Evolutionary conservation across 305 asterid species (phyloP), one percentile per base, ranked within the genome.

Genomic region (Rubia occidens): DNA sequence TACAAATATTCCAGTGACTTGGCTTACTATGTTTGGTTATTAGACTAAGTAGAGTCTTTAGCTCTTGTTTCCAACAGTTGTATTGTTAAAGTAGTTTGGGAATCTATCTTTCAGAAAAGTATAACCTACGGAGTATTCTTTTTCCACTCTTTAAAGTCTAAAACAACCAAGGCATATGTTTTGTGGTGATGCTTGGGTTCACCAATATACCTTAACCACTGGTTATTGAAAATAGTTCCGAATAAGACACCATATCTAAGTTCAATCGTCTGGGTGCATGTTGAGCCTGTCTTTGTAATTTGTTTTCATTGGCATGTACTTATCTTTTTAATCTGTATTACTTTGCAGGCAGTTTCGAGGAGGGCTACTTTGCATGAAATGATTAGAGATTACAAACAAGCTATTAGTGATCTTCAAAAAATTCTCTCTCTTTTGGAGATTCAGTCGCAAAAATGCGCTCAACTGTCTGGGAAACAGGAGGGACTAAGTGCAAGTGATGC

Each of bases 361-460:
- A 83, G 97, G 81, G 97, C 90, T 51, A 85, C 95, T 72, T 82
- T 94, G 76, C 88, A 87, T 77, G 97, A 87, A 85, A 82, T 82
- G 86, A 89, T 94, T 71, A 87, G 96, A 77, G 97, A 94, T 73
- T 91, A 94, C 78, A 87, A 80, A 78, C 91, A 87, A 75, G 93
- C 99, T 66, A 76, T 60, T 63, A 66, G 7, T 78, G 99, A 94
- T 86, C 82, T 86, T 67, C 83, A 85, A 81, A 94, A 75, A 74
- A 73, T 94, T 71, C 53, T 88, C 71, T 75, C 84, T 79, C 89
- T 94, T 78, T 87, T 89, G 72, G 91, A 80, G 77, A 83, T 72
- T 71, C 87, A 81, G 70, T 76, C 85, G 55, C 80, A 85, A 72
- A 75, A 68, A 78, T 84, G 79, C 72, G 71, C 64, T 72, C 87